A percentile compares a stretch with the other conserved stretches of the same genome.
Evolutionary conservation across 2,329 filamentous ascomycete genomes (phyloP).

Genomic region (Penicillium sp.): DNA sequence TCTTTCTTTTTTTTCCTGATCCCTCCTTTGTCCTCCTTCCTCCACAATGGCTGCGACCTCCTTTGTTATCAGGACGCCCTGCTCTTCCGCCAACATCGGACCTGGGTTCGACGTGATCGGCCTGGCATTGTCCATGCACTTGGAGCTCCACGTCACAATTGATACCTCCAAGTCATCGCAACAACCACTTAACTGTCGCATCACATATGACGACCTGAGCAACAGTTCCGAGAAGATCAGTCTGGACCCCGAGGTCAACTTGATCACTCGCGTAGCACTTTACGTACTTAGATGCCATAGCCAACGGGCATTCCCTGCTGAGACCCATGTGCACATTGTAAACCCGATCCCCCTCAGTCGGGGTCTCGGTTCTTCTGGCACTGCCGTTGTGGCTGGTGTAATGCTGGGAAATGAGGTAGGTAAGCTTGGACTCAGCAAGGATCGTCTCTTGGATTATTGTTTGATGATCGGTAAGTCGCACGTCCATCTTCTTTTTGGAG

Average conservation of each 20-base stretch:
- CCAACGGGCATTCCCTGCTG: slow-evolving; percentile 69
- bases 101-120: slow-evolving; percentile 96
- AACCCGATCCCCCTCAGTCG: slow-evolving; percentile 91
- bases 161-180: slow-evolving; percentile 44
- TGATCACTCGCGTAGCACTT: slow-evolving; percentile 86
- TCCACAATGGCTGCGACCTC: too few species aligned
- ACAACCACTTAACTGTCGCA: slow-evolving; percentile 57
- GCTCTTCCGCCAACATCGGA: slow-evolving; percentile 94
- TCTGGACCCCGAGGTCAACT: slow-evolving; percentile 74
- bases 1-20: too few species aligned
- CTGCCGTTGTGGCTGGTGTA: slow-evolving; percentile 92
- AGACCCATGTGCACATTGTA: slow-evolving; percentile 86
- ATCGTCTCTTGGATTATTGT: slow-evolving; percentile 85
- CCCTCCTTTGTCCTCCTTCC: too few species aligned
- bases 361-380: slow-evolving; percentile 87
- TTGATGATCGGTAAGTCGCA: slow-evolving; percentile 78
- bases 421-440: slow-evolving; percentile 64
- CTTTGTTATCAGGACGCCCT: slow-evolving; percentile 70
- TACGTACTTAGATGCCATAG: slow-evolving; percentile 91
- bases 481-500: too few species aligned
- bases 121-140: slow-evolving; percentile 84
- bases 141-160: slow-evolving; percentile 76
- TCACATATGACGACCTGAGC: slow-evolving; percentile 82
- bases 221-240: slow-evolving; percentile 64
- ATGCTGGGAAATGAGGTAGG: slow-evolving; percentile 84